These are phyloP conservation scores for Vitis hybrid DNA, from an alignment of 177 flowering plant genomes.

Conservation along the genomic window DNA sequence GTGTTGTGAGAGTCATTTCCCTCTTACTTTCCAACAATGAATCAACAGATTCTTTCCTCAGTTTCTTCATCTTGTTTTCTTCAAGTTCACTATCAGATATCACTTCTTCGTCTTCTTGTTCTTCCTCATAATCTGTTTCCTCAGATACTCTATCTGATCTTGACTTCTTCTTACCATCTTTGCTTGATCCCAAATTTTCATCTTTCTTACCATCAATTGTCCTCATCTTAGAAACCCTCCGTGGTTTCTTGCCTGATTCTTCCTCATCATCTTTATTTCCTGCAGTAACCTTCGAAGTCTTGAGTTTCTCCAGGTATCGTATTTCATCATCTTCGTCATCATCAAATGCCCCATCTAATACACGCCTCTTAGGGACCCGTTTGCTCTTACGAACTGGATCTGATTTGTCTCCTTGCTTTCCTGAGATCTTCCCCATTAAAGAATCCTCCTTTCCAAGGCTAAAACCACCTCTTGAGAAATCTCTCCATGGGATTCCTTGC, in stretches of 20 bases:
- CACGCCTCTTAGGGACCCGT: slow-evolving; percentile 57
- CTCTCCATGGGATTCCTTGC: slow-evolving; percentile 66
- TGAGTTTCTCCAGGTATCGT: slow-evolving; percentile 67
- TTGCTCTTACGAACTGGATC: slow-evolving; percentile 62
- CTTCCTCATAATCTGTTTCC: slow-evolving; percentile 65
- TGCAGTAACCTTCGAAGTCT: slow-evolving; percentile 23
- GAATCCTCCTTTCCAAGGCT: slow-evolving; percentile 34
- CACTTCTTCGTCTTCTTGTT: slow-evolving; percentile 40
- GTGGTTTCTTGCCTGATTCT: slow-evolving; percentile 38
- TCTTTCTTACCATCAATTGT: slow-evolving; percentile 14
- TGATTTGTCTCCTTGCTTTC: slow-evolving; percentile 37
- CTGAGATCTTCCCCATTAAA: slow-evolving; percentile 33
- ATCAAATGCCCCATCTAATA: slow-evolving; percentile 44
- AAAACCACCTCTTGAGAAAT: slow-evolving; percentile 49
- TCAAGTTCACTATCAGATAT: slow-evolving; percentile 57
- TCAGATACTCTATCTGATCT: slow-evolving; percentile 41
- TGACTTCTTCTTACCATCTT: slow-evolving; percentile 52
- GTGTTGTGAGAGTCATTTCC: slow-evolving; percentile 77
- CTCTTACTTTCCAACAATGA: slow-evolving; percentile 51
- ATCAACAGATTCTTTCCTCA: slow-evolving; percentile 60
- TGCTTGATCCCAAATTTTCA: slow-evolving; percentile 30
- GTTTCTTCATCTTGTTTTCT: slow-evolving; percentile 50
- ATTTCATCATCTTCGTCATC: slow-evolving; percentile 70
- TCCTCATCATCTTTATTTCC: slow-evolving; percentile 40
- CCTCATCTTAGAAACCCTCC: slow-evolving; percentile 37